Evolutionary conservation across 2,329 filamentous ascomycete species (phyloP).

Genomic region (Orbilia quercus): DNA sequence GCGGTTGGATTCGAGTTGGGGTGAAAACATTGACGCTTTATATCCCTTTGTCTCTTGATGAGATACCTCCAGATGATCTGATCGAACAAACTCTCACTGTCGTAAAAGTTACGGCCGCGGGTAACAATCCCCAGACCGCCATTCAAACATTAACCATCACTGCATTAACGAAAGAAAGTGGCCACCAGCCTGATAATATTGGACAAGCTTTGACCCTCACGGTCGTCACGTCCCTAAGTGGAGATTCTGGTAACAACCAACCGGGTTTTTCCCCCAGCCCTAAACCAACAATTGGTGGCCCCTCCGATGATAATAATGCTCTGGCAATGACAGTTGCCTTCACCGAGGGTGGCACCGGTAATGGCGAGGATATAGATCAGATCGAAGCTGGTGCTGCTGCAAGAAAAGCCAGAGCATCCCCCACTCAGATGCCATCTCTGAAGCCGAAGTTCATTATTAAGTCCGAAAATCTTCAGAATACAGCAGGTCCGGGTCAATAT

Average conservation of each 20-base stretch:
- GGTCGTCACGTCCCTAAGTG: neutral
- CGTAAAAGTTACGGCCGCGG: neutral
- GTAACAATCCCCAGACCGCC: neutral
- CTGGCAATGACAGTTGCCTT: no score
- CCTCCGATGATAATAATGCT: no score
- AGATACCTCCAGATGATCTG: slow-evolving; percentile 2
- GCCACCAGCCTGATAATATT: neutral
- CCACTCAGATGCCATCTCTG: no score
- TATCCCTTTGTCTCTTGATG: neutral
- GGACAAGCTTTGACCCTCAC: slow-evolving; percentile 10
- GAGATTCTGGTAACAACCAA: neutral
- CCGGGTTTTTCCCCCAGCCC: neutral
- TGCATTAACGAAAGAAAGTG: slow-evolving; percentile 6
- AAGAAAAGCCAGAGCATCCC: no score
- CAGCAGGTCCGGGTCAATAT: no score
- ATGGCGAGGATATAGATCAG: no score
- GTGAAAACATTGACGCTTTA: neutral
- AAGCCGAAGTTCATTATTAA: no score
- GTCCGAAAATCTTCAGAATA: no score
- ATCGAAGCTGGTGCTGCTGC: no score
- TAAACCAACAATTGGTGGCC: no score
- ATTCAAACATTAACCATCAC: slow-evolving; percentile 1
- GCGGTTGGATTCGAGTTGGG: neutral
- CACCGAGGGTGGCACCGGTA: no score
- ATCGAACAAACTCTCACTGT: slow-evolving; percentile 6